Evolutionary conservation across 179 eudicot genomes (phyloP), one percentile per base, ranked within the genome.

Genomic region (Patellifolia procumbens): DNA sequence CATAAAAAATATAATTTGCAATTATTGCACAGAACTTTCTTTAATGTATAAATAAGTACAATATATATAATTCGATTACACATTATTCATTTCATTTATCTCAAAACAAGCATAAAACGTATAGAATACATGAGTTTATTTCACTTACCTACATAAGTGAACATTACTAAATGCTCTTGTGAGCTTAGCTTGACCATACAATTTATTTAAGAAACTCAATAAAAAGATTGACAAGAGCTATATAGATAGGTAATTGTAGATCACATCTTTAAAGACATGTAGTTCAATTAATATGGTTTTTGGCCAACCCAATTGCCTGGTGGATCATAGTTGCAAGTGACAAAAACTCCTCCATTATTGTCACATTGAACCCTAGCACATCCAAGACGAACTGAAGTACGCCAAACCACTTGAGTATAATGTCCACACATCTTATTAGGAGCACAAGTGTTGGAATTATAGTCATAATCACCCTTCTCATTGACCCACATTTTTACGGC

Each of bases 321-420:
- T 2, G 94, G 91, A 64, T 61, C 76, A 55, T 90, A 90, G 77
- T 68, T 81, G 51, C 91, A 90, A 46, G 69, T 80, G 5, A 85
- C 45, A 31, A 83, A 86, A 74, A 69, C 75, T 43, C 73, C 70
- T 0, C 81, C 80, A 34, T 56, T n/a, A n/a, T n/a, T 72, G 43
- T 58, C 28, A 48, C 89, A 86, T 34, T 52, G 70, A 70, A 77
- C 86, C 49, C 83, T 80, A 34, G 82, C 86, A 62, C 87, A 84
- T 2, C 87, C 85, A 6, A 87, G 17, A 1, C 71, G 61, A 20
- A 52, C 64, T 0, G 89, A 82, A 16, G 79, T 53, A 17, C 80
- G 78, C 89, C 89, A 87, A 15, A 87, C 87, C 61, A 86, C 87
- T 51, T 86, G 89, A 22, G 90, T 85, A 32, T 85, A 87, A 32